Evolutionary conservation across 2,329 filamentous ascomycete genomes (phyloP), one percentile per base, ranked within the genome.

Genomic region (Aspergillus versicolor): DNA sequence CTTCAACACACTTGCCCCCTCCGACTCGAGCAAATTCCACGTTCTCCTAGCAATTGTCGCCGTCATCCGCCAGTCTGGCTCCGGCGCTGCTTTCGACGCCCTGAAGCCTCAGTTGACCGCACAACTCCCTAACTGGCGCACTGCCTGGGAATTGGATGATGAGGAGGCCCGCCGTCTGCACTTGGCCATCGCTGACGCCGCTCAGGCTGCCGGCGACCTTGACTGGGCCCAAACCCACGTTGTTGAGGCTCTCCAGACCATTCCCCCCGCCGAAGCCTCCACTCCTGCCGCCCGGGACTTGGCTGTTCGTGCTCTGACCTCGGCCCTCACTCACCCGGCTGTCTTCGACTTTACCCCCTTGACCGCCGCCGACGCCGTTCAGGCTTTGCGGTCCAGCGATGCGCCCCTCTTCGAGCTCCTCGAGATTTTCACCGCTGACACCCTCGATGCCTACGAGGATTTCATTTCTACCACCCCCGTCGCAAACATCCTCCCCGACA

Each of bases 391-490:
- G 72, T 88, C 93, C 70, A 90, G 90, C 51, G 90, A 97, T 71
- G 85, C 90, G 59, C 82, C 89, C 63, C 91, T 93, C 78, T 92
- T 90, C 68, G 91, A 97, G 77, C 85, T 99, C 38, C 89, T 99
- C 56, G 92, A 97, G 70, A 91, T 97, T 70, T 97, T 97, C 78
- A 90, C 91, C 66, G 89, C 94, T 70, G 92, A 97, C 76, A 89
- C 92, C 67, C 86, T 97, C 54, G 92, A 97, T 73, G 91, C 96
- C 77, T 96, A 94, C 81, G 90, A 91, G 75, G 92, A 96, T 77
- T 97, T 97, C 81, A 87, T 91, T 73, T 89, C 95, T 45, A 66
- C 75, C 59, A 77, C 70, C 52, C 73, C 74, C 11, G 72, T 79
- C 54, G 63, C 72, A 30, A 71, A 72, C 69, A 91, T 95, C 79